Percentiles rank a stretch among this genome's conserved stretches.
Evolutionary conservation across 1,284 basidiomycete species (phyloP).

Genomic region (Cutaneotrichosporon sp.): DNA sequence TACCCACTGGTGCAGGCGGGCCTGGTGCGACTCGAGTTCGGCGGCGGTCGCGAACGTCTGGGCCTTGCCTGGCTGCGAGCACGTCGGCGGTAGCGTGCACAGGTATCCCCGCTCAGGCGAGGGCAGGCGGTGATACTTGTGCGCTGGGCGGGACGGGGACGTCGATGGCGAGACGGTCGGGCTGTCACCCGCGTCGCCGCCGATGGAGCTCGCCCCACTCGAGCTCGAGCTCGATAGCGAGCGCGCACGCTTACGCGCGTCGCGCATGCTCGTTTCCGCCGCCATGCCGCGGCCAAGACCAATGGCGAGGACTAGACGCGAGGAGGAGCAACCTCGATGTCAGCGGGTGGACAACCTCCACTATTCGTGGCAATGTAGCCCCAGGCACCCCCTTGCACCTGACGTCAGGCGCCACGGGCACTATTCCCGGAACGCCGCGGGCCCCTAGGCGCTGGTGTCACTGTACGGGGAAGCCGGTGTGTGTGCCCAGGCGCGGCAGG

Average conservation of each 20-base stretch:
- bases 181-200: too few species aligned
- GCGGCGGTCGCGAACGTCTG: constrained; percentile 58
- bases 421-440: constrained; percentile 3
- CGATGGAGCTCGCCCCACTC: too few species aligned
- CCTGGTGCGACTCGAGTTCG: constrained; percentile 74
- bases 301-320: background rate
- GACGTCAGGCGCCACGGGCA: constrained; percentile 3
- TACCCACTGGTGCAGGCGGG: constrained; percentile 72
- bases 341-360: constrained; percentile 22
- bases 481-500: too few species aligned
- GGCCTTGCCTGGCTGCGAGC: constrained; percentile 58
- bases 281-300: too few species aligned
- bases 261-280: too few species aligned
- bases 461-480: background rate
- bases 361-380: too few species aligned
- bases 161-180: background rate
- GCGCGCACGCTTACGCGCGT: constrained; percentile 8
- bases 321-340: background rate
- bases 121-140: constrained; percentile 26
- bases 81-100: constrained; percentile 76
- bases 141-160: background rate
- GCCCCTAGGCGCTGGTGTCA: background rate
- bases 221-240: background rate
- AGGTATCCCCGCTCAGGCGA: constrained; percentile 42
- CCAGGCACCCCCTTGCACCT: too few species aligned